Conservation (phyloP, 140 eudicot species). For the Stevia rebaudiana region DNA sequence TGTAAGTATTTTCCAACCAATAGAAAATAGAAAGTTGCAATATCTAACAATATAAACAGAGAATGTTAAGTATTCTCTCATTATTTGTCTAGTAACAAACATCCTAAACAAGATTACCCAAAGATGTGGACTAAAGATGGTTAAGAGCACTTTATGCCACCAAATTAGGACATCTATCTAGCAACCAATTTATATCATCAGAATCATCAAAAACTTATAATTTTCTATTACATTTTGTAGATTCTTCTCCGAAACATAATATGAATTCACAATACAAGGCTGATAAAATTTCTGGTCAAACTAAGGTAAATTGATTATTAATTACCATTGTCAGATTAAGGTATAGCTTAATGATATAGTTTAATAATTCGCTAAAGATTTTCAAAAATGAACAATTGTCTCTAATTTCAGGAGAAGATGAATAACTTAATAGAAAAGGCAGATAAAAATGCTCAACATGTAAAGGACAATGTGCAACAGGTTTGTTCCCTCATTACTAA, state of each 20-base stretch:
- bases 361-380: background rate
- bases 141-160: slow-evolving; percentile 12
- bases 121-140: slow-evolving; percentile 8
- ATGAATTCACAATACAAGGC: slow-evolving; percentile 49
- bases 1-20: background rate
- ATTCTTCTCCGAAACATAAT: background rate
- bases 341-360: background rate
- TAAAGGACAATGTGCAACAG: slow-evolving; percentile 46
- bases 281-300: slow-evolving; percentile 44
- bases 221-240: background rate
- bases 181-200: background rate
- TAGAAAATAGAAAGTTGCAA: background rate
- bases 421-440: slow-evolving; percentile 44
- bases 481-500: slow-evolving; percentile 32
- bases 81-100: background rate
- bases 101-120: background rate
- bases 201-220: background rate
- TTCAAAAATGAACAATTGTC: background rate
- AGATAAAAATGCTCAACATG: slow-evolving; percentile 35
- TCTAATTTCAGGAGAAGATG: slow-evolving; percentile 47
- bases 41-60: background rate
- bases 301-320: slow-evolving; percentile 25
- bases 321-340: background rate
- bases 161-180: background rate
- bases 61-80: background rate